These are phyloP conservation scores for Ichthyophthirius multifiliis DNA, from an alignment of 169 alveolate genomes.

Conservation along the genomic window DNA sequence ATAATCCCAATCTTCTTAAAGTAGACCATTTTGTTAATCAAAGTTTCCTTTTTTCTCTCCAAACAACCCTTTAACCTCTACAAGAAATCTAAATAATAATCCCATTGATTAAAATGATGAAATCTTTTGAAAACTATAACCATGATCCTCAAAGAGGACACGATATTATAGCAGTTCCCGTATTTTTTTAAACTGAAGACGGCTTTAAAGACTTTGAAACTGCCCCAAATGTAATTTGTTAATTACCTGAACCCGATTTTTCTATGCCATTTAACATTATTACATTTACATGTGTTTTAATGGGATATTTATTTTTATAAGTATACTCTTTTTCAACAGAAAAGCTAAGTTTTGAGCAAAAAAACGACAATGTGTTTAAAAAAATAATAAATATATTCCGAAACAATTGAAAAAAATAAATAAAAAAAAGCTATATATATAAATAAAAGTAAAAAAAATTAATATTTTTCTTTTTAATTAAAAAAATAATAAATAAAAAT, in stretches of 20 bases:
- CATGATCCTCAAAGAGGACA: conserved; percentile 47
- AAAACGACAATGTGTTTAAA: not conserved
- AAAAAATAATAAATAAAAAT: too few relatives aligned
- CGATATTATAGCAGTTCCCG: conserved; percentile 25
- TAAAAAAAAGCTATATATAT: too few relatives aligned
- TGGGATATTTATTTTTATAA: conserved; percentile 31
- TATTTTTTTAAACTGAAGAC: not conserved
- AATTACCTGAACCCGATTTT: conserved; percentile 37
- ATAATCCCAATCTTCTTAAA: not conserved
- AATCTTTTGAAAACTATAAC: conserved; percentile 34
- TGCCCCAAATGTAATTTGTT: not conserved
- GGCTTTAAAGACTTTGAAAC: not conserved
- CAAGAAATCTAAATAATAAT: not conserved
- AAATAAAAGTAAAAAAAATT: too few relatives aligned
- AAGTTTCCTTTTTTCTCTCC: not conserved
- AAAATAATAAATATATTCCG: not conserved
- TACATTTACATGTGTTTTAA: conserved; percentile 15
- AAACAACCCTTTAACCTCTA: not conserved
- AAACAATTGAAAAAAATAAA: too few relatives aligned
- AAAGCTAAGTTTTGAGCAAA: not conserved
- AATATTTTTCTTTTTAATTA: too few relatives aligned
- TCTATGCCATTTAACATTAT: conserved; percentile 41
- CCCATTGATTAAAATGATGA: conserved; percentile 16
- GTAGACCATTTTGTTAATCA: not conserved
- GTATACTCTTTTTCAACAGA: conserved; percentile 21